Evolutionary conservation across 1,284 basidiomycete genomes (phyloP).

Genomic region (Naganishia cerealis): DNA sequence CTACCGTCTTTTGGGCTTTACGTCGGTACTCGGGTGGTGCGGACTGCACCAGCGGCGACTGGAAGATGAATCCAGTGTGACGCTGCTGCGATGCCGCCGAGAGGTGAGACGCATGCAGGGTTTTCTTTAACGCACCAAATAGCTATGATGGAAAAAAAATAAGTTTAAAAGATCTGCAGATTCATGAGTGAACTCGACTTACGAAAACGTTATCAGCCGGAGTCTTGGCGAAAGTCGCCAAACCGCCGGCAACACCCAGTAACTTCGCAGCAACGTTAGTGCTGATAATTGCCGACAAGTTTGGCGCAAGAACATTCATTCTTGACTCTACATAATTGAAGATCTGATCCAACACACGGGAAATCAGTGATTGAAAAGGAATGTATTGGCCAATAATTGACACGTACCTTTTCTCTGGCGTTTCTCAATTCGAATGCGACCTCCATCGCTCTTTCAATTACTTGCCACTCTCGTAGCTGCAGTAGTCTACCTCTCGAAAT

Average conservation of each 20-base stretch:
- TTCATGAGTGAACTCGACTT: constrained; percentile 42
- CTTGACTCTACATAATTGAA: constrained; percentile 98
- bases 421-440: constrained; percentile 84
- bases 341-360: constrained; percentile 60
- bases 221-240: constrained; percentile 87
- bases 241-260: constrained; percentile 92
- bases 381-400: background rate
- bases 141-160: constrained; percentile 59
- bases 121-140: constrained; percentile 88
- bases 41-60: constrained; percentile 79
- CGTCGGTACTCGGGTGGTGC: constrained; percentile 88
- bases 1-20: constrained; percentile 87
- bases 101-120: constrained; percentile 73
- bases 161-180: background rate
- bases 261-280: constrained; percentile 97
- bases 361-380: background rate
- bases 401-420: constrained; percentile 74
- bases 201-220: constrained; percentile 95
- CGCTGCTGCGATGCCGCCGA: constrained; percentile 67
- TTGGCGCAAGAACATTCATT: constrained; percentile 96
- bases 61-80: constrained; percentile 96
- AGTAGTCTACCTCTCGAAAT: constrained; percentile 79
- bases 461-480: constrained; percentile 69
- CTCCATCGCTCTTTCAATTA: constrained; percentile 80
- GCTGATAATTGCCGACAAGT: constrained; percentile 95